These are phyloP conservation scores for Margaritispora aquatica DNA, from an alignment of 495 filamentous ascomycete genomes.

Conservation along the genomic window DNA sequence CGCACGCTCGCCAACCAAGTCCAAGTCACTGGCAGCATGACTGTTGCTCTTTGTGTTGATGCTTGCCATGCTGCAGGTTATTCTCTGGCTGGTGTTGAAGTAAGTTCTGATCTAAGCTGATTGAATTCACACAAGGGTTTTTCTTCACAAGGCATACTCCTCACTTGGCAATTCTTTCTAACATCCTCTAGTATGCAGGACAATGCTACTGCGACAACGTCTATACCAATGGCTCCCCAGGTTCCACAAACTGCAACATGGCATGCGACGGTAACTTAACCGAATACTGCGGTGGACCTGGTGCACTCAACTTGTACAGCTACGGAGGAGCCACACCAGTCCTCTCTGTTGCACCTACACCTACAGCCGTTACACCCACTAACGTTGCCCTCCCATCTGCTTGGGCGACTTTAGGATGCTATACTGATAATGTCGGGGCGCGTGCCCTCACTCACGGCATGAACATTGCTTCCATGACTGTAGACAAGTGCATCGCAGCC, in stretches of 20 bases:
- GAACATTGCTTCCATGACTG: constrained; percentile 32
- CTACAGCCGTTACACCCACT: background rate
- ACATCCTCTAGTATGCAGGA: too few relatives aligned
- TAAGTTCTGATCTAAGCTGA: too few relatives aligned
- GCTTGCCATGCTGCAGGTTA: constrained; percentile 39
- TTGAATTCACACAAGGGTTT: too few relatives aligned
- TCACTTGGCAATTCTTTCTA: too few relatives aligned
- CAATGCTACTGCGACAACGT: constrained; percentile 46
- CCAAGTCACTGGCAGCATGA: constrained; percentile 21
- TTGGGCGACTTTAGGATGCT: constrained; percentile 34
- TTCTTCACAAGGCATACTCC: too few relatives aligned
- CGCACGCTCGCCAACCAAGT: constrained; percentile 13
- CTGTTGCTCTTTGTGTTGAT: constrained; percentile 27
- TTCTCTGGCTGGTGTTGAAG: constrained; percentile 43
- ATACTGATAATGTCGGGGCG: constrained; percentile 3
- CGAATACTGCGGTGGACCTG: constrained; percentile 18
- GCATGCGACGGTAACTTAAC: constrained; percentile 14
- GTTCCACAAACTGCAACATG: constrained; percentile 15
- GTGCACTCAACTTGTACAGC: constrained; percentile 17
- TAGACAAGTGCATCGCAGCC: constrained; percentile 29
- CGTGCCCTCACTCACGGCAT: constrained; percentile 9
- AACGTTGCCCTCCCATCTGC: constrained; percentile 2
- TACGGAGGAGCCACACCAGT: constrained; percentile 5
- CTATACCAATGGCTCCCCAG: constrained; percentile 23
- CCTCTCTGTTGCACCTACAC: background rate